These are phyloP conservation scores for Apophysomyces trapeziformis DNA, from an alignment of 371 early-diverging fungal species.

Conservation along the genomic window DNA sequence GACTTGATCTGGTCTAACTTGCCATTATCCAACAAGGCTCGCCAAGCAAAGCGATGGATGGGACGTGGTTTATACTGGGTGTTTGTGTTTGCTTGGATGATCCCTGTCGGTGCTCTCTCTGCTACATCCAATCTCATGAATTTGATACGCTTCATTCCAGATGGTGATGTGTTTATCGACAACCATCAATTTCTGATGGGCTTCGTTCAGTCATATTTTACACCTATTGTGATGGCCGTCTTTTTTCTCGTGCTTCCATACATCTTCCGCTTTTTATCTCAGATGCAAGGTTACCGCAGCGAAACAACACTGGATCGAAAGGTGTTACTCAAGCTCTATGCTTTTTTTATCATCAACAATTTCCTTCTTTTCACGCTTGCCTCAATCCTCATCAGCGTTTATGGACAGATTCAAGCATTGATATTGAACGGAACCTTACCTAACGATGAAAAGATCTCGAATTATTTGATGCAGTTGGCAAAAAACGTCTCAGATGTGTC, in stretches of 20 bases:
- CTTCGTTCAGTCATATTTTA: conserved; percentile 71
- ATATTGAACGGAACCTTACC: conserved; percentile 44
- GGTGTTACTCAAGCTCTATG: conserved; percentile 74
- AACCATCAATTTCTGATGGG: conserved; percentile 56
- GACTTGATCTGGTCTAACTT: conserved; percentile 87
- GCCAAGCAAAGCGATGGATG: conserved; percentile 58
- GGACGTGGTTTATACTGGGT: conserved; percentile 61
- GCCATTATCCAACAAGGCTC: conserved; percentile 58
- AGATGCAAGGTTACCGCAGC: conserved; percentile 77
- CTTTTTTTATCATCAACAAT: conserved; percentile 78
- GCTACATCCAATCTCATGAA: conserved; percentile 67
- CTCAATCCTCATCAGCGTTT: conserved; percentile 58
- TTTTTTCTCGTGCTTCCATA: conserved; percentile 70
- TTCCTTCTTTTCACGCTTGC: conserved; percentile 67
- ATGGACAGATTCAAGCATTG: conserved; percentile 51
- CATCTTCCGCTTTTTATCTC: conserved; percentile 67
- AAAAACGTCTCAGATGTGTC: conserved; percentile 48
- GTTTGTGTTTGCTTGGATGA: conserved; percentile 72
- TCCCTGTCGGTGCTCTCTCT: conserved; percentile 69
- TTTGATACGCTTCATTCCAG: conserved; percentile 58
- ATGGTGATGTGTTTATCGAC: conserved; percentile 55
- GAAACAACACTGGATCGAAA: conserved; percentile 70
- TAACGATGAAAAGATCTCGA: conserved; percentile 4
- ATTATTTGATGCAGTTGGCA: conserved; percentile 38
- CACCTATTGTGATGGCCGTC: conserved; percentile 72